Evolutionary conservation across 768 basidiomycete genomes (phyloP), one percentile per base, ranked within the genome.

Genomic region (Lyophyllum semitale): DNA sequence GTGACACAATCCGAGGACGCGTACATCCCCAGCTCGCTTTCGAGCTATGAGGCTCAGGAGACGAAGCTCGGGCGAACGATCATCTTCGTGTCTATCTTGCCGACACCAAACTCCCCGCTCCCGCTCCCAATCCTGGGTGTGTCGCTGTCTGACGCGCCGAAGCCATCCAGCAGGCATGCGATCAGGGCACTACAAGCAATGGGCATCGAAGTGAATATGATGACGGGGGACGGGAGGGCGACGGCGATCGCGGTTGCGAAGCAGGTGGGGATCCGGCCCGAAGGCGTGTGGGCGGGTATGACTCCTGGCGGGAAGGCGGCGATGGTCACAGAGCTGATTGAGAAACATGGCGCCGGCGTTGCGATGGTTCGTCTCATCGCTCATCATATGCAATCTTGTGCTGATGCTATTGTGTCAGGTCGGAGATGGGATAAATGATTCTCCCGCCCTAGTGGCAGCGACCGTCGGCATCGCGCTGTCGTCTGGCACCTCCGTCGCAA

Each of bases 381-480:
- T 53, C n/a, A 44, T 44, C 42, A 35, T 40, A 58, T 1, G 51
- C 30, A 32, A 23, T 37, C 56, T 35, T 42, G 26, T 51, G 45
- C 33, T 41, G 13, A 51, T 12, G 30, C 13, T 11, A 5, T 54
- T 48, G 25, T 58, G 6, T 20, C 59, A 95, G 94, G 94, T 99
- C 37, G 97, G 97, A 22, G 97, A 99, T 70, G 97, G 97, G 30
- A 97, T 98, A 76, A 98, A 99, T 69, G 97, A 99, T 68, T 98
- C 96, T 2, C 96, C 95, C 1, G 97, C 96, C 12, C 86, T 99
- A 2, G 95, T 95, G 15, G 95, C 93, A 4, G 93, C 96, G 0
- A 93, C 94, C 1, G 92, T 99, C 22, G 97, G 97, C 38, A 95
- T 99, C 56, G 97, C 97, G 1, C 84, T 99, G 5, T 95, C 93